A percentile compares a stretch with the other conserved stretches of the same genome.
Conservation (phyloP, 1,284 basidiomycete genomes). For the Leccinum fallax region DNA sequence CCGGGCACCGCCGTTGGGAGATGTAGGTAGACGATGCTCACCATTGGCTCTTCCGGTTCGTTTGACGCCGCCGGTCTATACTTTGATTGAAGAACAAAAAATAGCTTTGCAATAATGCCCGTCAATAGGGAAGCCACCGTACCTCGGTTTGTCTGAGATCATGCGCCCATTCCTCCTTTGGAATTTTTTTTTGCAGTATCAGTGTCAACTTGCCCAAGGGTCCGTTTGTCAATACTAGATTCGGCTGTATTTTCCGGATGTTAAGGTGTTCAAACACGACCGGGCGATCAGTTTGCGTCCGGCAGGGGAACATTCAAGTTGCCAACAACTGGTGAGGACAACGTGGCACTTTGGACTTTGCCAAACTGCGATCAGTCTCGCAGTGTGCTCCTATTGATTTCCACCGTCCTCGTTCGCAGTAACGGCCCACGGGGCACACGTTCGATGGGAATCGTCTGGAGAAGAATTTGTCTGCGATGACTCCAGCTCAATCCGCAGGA, state of each 20-base stretch:
- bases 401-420: not conserved
- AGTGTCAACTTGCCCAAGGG: not conserved
- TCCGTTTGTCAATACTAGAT: not conserved
- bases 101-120: not conserved
- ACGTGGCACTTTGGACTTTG: not conserved
- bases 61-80: not conserved
- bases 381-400: not conserved
- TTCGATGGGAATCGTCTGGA: not conserved
- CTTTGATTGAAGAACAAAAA: too few relatives aligned
- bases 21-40: not conserved
- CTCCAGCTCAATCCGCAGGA: not conserved
- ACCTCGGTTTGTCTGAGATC: not conserved
- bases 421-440: not conserved
- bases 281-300: not conserved
- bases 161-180: not conserved
- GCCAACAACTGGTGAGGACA: not conserved
- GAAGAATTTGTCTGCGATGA: not conserved
- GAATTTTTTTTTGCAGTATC: not conserved
- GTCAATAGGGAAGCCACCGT: not conserved
- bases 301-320: not conserved
- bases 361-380: not conserved
- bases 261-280: not conserved
- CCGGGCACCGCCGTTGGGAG: not conserved
- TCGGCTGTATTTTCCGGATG: not conserved
- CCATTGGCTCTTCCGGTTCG: not conserved